Conservation (phyloP, 306 rosid species). For the Ziziphus jujuba region DNA sequence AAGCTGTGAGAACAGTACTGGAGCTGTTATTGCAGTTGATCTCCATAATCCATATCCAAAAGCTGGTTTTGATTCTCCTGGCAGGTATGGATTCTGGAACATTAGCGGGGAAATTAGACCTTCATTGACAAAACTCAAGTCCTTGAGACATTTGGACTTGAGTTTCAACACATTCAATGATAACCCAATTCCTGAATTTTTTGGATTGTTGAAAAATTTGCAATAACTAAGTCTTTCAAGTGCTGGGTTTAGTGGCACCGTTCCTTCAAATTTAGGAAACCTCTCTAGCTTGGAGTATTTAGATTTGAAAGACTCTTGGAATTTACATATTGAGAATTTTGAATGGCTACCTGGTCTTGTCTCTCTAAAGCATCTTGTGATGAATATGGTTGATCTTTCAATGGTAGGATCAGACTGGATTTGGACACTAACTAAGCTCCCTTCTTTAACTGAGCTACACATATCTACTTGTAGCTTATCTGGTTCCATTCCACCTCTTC, state of each 20-base stretch:
- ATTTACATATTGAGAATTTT: conserved; percentile 17
- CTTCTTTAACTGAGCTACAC: conserved; percentile 37
- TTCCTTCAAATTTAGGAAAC: conserved; percentile 41
- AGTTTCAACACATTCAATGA: too few species aligned
- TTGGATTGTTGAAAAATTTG: conserved; percentile 39
- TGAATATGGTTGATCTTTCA: conserved; percentile 42
- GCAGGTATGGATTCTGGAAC: too few species aligned
- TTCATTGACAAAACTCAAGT: too few species aligned
- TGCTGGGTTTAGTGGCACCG: conserved; percentile 32
- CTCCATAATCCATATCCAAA: conserved; percentile 32
- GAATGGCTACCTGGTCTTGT: conserved; percentile 34
- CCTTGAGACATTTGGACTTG: too few species aligned
- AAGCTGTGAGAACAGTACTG: conserved; percentile 32
- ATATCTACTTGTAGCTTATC: conserved; percentile 14
- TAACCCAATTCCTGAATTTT: too few species aligned
- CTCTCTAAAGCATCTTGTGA: conserved; percentile 39
- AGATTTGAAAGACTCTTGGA: conserved; percentile 9
- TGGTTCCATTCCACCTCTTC: conserved; percentile 25
- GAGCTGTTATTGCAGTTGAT: conserved; percentile 37
- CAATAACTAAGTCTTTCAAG: conserved; percentile 39
- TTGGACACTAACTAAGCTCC: conserved; percentile 23
- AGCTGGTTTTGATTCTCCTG: conserved; percentile 1
- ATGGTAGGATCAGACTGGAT: conserved; percentile 30
- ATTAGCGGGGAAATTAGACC: too few species aligned
- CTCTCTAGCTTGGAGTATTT: conserved; percentile 37